Evolutionary conservation across 495 filamentous ascomycete genomes (phyloP).

Genomic region (Hyaloscypha finlandica): DNA sequence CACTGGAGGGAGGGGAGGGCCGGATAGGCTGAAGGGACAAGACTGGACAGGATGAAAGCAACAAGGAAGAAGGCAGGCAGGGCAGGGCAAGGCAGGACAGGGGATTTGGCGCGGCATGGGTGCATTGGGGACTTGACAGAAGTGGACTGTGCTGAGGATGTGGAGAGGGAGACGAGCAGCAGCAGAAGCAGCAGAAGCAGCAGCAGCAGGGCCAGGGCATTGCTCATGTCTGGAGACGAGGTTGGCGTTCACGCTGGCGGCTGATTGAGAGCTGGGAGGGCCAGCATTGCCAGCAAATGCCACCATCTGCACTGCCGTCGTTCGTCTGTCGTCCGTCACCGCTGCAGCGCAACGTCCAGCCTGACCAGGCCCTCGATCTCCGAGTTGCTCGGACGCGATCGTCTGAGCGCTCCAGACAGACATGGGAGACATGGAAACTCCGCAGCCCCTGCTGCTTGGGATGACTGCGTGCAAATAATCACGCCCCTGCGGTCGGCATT

Average conservation of each 20-base stretch:
- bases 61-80: not conserved
- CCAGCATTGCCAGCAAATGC: not conserved
- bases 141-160: conserved; percentile 12
- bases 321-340: no score
- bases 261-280: no score
- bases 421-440: conserved; percentile 1
- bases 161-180: not conserved
- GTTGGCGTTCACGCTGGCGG: conserved; percentile 5
- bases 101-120: not conserved
- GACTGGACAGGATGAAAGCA: conserved; percentile 2
- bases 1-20: not conserved
- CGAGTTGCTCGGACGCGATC: conserved; percentile 26
- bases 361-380: not conserved
- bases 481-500: not conserved
- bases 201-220: not conserved
- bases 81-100: not conserved
- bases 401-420: conserved; percentile 22
- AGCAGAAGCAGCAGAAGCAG: not conserved
- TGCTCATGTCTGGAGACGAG: conserved; percentile 23
- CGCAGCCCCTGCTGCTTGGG: not conserved
- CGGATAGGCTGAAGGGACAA: not conserved
- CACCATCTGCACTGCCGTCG: not conserved
- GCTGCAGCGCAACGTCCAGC: not conserved
- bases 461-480: not conserved
- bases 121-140: not conserved